These are phyloP conservation scores for Chimonanthus salicifolius DNA, from an alignment of 164 flowering plant genomes.

Conservation along the genomic window DNA sequence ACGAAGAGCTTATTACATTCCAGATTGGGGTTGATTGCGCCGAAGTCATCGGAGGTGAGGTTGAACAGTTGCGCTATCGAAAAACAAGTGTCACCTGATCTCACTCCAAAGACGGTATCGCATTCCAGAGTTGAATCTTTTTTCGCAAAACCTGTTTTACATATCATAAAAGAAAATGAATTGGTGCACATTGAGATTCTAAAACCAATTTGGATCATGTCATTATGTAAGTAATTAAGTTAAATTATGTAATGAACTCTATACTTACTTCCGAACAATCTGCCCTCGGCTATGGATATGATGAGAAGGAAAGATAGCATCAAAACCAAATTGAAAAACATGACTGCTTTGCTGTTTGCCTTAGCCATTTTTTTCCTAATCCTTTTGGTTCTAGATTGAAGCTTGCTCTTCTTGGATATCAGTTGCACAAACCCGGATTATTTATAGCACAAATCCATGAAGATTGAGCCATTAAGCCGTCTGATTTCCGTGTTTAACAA, in stretches of 20 bases:
- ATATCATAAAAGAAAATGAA: no score
- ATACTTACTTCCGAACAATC: background rate
- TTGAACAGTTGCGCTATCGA: constrained; percentile 14
- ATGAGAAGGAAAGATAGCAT: constrained; percentile 8
- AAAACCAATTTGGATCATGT: no score
- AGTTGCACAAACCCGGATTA: background rate
- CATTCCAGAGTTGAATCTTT: background rate
- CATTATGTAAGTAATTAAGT: no score
- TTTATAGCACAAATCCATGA: background rate
- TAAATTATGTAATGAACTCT: no score
- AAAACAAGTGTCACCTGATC: constrained; percentile 19
- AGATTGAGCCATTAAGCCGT: background rate
- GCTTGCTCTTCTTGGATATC: background rate
- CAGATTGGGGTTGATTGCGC: constrained; percentile 18
- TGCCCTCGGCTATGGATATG: constrained; percentile 4
- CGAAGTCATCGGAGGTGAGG: constrained; percentile 4
- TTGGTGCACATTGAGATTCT: no score
- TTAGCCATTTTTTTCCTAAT: background rate
- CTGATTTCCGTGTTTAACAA: no score
- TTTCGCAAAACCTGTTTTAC: background rate
- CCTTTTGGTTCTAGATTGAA: background rate
- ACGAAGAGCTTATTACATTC: constrained; percentile 16
- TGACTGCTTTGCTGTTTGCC: constrained; percentile 3
- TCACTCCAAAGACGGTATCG: constrained; percentile 3
- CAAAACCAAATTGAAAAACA: constrained; percentile 3